A percentile compares a stretch with the other conserved stretches of the same genome.
phyloP scores from a whole-genome alignment of 108 stramenopile genomes.

The Chaetoceros muelleri region DNA sequence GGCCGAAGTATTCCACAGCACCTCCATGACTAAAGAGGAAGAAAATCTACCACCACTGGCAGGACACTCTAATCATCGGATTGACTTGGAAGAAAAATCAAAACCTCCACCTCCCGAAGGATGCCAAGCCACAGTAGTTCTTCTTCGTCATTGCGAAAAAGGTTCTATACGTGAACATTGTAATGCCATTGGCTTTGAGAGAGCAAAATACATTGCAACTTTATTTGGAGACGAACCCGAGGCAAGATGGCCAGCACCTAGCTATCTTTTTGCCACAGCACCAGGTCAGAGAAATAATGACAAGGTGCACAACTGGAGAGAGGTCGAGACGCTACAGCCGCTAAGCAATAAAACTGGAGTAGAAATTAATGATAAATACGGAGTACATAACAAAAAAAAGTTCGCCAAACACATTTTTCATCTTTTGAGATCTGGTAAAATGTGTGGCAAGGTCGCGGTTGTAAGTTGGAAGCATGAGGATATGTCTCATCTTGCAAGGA shows the following conservation, averaged over 20 bases:
- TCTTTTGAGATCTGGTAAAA: conserved; percentile 8
- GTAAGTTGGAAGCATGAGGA: conserved; percentile 27
- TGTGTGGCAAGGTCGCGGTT: conserved; percentile 26
- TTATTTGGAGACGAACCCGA: conserved; percentile 20
- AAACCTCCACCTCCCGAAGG: conserved; percentile 6
- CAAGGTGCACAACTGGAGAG: conserved; percentile 19
- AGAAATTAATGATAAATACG: conserved; percentile 11
- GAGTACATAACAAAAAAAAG: background rate
- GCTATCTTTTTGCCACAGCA: conserved; percentile 19
- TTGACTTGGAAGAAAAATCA: too few species aligned
- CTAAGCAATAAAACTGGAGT: conserved; percentile 10
- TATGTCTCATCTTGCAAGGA: conserved; percentile 14
- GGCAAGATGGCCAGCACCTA: conserved; percentile 23
- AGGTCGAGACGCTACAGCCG: conserved; percentile 20
- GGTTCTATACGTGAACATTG: conserved; percentile 25
- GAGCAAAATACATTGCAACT: conserved; percentile 20
- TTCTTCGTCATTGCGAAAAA: conserved; percentile 28
- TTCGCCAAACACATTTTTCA: conserved; percentile 11
- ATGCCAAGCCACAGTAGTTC: conserved; percentile 13
- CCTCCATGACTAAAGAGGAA: too few species aligned
- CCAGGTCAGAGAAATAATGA: conserved; percentile 10
- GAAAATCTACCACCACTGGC: too few species aligned
- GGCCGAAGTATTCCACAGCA: too few species aligned
- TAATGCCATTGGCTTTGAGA: conserved; percentile 18
- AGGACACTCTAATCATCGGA: too few species aligned